phyloP scores from a whole-genome alignment of 164 flowering plant genomes.

The Akebia trifoliata region DNA sequence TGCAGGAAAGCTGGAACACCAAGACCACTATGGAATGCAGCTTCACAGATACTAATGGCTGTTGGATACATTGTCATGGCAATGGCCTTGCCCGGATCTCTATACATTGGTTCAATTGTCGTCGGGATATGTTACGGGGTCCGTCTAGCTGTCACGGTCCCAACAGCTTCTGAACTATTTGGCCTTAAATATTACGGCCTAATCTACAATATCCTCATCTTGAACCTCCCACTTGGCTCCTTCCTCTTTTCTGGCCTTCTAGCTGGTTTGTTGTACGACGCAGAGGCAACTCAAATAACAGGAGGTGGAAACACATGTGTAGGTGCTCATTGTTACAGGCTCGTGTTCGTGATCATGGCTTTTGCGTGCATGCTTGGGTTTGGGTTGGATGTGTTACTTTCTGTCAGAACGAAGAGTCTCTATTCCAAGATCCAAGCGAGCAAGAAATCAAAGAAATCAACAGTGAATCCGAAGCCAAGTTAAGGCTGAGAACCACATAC shows the following conservation, averaged over 20 bases:
- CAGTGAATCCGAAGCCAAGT: background rate
- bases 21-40: conserved; percentile 88
- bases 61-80: conserved; percentile 74
- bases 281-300: conserved; percentile 50
- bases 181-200: conserved; percentile 91
- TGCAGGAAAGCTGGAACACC: conserved; percentile 76
- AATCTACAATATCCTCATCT: conserved; percentile 74
- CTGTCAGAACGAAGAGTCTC: conserved; percentile 48
- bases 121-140: conserved; percentile 87
- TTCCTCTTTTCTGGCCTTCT: conserved; percentile 91
- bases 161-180: conserved; percentile 82
- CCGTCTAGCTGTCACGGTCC: conserved; percentile 78
- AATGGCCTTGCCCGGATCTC: conserved; percentile 72
- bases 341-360: conserved; percentile 75
- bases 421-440: conserved; percentile 44
- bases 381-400: conserved; percentile 52
- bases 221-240: conserved; percentile 86
- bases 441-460: conserved; percentile 34
- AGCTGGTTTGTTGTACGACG: conserved; percentile 71
- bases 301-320: conserved; percentile 78
- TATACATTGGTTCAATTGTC: conserved; percentile 67
- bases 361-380: conserved; percentile 61
- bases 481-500: conserved; percentile 1
- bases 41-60: conserved; percentile 79
- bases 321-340: conserved; percentile 78